Evolutionary conservation across 495 filamentous ascomycete genomes (phyloP).

Genomic region (Penicillium alfredii): DNA sequence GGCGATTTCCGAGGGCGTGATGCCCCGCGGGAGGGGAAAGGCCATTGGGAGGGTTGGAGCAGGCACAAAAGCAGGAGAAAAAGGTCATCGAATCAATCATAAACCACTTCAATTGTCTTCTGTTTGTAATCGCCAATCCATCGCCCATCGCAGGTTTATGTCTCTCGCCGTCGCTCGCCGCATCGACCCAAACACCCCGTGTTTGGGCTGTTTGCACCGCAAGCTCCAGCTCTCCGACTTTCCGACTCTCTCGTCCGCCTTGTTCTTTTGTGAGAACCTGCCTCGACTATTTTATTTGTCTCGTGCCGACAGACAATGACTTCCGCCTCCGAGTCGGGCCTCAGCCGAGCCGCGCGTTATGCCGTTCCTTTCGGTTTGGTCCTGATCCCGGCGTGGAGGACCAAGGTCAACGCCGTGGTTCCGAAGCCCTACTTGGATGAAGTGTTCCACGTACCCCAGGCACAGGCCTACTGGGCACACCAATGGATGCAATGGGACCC

Average conservation of each 20-base stretch:
- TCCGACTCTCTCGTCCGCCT: slow-evolving; percentile 1
- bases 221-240: slow-evolving; percentile 1
- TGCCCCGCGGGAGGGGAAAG: slow-evolving; percentile 71
- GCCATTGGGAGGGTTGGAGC: slow-evolving; percentile 54
- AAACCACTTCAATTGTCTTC: too few species aligned
- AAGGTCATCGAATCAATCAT: too few species aligned
- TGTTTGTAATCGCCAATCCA: too few species aligned
- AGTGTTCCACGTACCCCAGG: slow-evolving; percentile 91
- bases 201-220: slow-evolving; percentile 35
- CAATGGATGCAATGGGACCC: slow-evolving; percentile 80
- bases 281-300: slow-evolving; percentile 2
- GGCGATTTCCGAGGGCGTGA: slow-evolving; percentile 83
- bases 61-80: not conserved
- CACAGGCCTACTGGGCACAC: slow-evolving; percentile 74
- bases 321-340: slow-evolving; percentile 27
- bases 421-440: slow-evolving; percentile 90
- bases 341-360: slow-evolving; percentile 39
- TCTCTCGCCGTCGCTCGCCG: too few species aligned
- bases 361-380: slow-evolving; percentile 38
- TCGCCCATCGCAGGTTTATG: too few species aligned
- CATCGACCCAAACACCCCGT: too few species aligned
- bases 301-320: slow-evolving; percentile 28
- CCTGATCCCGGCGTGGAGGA: slow-evolving; percentile 36
- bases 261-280: slow-evolving; percentile 1
- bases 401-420: slow-evolving; percentile 40